These are phyloP conservation scores for Cruciata laevipes DNA, from an alignment of 257 asterid species.

Conservation along the genomic window DNA sequence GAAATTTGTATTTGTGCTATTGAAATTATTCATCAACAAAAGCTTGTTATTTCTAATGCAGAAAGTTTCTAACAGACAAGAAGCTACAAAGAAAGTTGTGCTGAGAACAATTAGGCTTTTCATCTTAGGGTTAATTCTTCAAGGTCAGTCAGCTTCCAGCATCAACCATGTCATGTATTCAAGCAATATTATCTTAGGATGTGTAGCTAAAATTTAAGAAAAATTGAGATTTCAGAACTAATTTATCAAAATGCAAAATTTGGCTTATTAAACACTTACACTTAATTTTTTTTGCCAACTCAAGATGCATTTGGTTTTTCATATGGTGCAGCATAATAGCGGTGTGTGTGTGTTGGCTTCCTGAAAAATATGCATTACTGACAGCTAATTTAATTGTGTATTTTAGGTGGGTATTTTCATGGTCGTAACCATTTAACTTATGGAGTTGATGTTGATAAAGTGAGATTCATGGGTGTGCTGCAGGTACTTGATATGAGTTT, in stretches of 20 bases:
- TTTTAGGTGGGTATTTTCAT: slow-evolving; percentile 84
- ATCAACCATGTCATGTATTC: not conserved
- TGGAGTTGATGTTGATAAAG: slow-evolving; percentile 68
- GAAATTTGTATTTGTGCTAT: not conserved
- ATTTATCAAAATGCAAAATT: too few relatives aligned
- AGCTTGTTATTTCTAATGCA: slow-evolving; percentile 28
- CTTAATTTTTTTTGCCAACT: not conserved
- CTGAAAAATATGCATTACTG: too few relatives aligned
- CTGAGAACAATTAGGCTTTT: slow-evolving; percentile 61
- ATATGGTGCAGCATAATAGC: not conserved
- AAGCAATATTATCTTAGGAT: too few relatives aligned
- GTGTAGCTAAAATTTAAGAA: too few relatives aligned
- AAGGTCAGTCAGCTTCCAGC: slow-evolving; percentile 44
- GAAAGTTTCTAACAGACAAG: slow-evolving; percentile 50
- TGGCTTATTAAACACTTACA: too few relatives aligned
- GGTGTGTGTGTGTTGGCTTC: not conserved
- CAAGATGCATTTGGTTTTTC: slow-evolving; percentile 4
- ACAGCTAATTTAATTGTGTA: not conserved
- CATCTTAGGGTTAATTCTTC: slow-evolving; percentile 70
- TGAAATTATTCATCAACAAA: not conserved
- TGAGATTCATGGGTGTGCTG: slow-evolving; percentile 84
- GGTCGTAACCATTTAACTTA: slow-evolving; percentile 62
- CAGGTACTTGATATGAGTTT: slow-evolving; percentile 47
- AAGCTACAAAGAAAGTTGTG: slow-evolving; percentile 67
- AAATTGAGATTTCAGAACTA: too few relatives aligned